phyloP scores from a whole-genome alignment of 371 early-diverging fungal species.

The Sporodiniella umbellata region DNA sequence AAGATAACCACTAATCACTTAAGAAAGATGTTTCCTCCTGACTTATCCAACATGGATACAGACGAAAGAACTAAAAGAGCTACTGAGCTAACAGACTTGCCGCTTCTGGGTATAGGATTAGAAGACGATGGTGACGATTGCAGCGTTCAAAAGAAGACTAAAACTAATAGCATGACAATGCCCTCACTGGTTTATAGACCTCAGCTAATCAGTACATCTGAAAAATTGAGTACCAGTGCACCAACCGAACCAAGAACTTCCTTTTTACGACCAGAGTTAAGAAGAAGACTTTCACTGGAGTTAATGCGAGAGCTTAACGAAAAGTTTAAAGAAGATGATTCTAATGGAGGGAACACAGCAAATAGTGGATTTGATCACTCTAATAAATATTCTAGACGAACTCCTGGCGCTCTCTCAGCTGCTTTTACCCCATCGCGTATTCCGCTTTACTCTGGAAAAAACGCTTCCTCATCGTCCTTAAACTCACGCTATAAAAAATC shows the following conservation, averaged over 20 bases:
- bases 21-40: constrained; percentile 64
- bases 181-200: constrained; percentile 6
- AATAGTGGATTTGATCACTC: not conserved
- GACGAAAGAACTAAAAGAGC: constrained; percentile 44
- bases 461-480: not conserved
- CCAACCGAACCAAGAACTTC: constrained; percentile 9
- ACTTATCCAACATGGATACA: constrained; percentile 18
- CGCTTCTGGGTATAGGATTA: constrained; percentile 35
- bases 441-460: constrained; percentile 10
- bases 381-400: constrained; percentile 14
- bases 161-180: not conserved
- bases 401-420: constrained; percentile 21
- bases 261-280: constrained; percentile 25
- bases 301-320: constrained; percentile 32
- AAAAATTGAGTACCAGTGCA: not conserved
- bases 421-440: constrained; percentile 38
- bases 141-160: not conserved
- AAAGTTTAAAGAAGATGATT: constrained; percentile 20
- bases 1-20: constrained; percentile 65
- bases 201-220: not conserved
- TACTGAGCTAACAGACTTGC: constrained; percentile 35
- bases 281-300: constrained; percentile 36
- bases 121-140: constrained; percentile 24
- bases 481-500: not conserved
- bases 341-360: not conserved